Conservation (phyloP, 306 rosid genomes). For the Abrus precatorius region DNA sequence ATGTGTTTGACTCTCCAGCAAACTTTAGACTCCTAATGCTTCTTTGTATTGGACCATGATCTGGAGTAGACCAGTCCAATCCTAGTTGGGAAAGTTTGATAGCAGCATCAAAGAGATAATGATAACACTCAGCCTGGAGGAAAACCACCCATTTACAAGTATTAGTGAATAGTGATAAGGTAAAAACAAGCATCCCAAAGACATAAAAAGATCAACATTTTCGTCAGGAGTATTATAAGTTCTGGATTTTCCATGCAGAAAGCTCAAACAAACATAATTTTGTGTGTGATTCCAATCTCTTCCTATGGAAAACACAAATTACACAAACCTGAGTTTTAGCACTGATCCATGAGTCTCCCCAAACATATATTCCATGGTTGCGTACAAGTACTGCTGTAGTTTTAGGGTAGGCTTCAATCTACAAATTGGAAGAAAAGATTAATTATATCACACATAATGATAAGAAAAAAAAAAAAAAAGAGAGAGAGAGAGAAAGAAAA, state of each 20-base stretch:
- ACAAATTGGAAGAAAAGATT: conserved; percentile 31
- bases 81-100: conserved; percentile 80
- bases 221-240: background rate
- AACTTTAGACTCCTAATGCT: conserved; percentile 51
- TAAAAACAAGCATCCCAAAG: conserved; percentile 32
- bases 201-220: conserved; percentile 22
- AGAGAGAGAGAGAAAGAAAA: too few relatives aligned
- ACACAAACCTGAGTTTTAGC: conserved; percentile 85
- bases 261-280: conserved; percentile 20
- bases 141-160: conserved; percentile 45
- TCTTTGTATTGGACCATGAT: conserved; percentile 66
- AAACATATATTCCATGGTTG: conserved; percentile 82
- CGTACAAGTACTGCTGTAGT: conserved; percentile 94
- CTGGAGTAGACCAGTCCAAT: conserved; percentile 76
- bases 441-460: background rate
- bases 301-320: conserved; percentile 20
- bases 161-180: background rate
- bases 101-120: conserved; percentile 88
- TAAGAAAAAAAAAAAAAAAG: too few relatives aligned
- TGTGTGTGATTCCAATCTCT: background rate
- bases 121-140: conserved; percentile 79
- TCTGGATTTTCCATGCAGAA: background rate
- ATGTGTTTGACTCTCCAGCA: conserved; percentile 50
- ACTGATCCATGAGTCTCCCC: conserved; percentile 93
- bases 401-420: conserved; percentile 91